A percentile compares a stretch with the other conserved stretches of the same genome.
Conservation (phyloP, 768 basidiomycete genomes). For the Mycena indigotica region DNA sequence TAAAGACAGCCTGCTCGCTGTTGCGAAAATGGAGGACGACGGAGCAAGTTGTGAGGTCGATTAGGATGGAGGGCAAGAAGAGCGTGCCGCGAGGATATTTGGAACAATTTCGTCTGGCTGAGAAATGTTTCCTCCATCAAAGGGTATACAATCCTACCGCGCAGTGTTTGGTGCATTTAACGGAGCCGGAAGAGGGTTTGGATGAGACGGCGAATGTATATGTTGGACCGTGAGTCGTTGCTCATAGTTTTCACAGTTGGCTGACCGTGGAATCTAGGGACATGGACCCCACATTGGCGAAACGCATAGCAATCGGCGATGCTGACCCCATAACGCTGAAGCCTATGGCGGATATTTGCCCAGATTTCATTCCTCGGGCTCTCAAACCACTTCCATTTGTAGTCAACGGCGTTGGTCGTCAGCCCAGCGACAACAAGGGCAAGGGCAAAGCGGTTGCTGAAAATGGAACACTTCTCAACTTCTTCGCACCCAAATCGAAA, state of each 20-base stretch:
- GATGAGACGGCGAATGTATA: slow-evolving; percentile 66
- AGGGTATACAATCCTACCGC: slow-evolving; percentile 81
- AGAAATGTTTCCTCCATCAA: slow-evolving; percentile 92
- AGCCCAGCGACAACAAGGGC: slow-evolving; percentile 49
- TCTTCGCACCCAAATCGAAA: slow-evolving; percentile 60
- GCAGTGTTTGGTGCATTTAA: slow-evolving; percentile 70
- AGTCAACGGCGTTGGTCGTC: slow-evolving; percentile 24
- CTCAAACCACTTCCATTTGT: slow-evolving; percentile 42
- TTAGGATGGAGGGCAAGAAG: slow-evolving; percentile 85
- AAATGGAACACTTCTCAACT: slow-evolving; percentile 56
- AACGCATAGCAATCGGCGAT: slow-evolving; percentile 66
- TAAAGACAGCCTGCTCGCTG: slow-evolving; percentile 89
- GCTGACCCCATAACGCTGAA: slow-evolving; percentile 67
- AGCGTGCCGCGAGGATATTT: slow-evolving; percentile 77
- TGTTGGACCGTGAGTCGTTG: slow-evolving; percentile 61
- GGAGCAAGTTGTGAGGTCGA: slow-evolving; percentile 75
- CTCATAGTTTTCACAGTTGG: not conserved
- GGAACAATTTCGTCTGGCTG: slow-evolving; percentile 75
- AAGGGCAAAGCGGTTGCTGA: slow-evolving; percentile 53
- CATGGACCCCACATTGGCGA: slow-evolving; percentile 65
- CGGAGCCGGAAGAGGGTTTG: slow-evolving; percentile 59
- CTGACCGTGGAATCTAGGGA: slow-evolving; percentile 45
- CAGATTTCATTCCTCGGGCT: slow-evolving; percentile 55
- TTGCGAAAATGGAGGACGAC: slow-evolving; percentile 84
- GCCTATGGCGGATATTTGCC: slow-evolving; percentile 81